phyloP scores from a whole-genome alignment of 768 basidiomycete species.

The Phlegmacium glaucopus region DNA sequence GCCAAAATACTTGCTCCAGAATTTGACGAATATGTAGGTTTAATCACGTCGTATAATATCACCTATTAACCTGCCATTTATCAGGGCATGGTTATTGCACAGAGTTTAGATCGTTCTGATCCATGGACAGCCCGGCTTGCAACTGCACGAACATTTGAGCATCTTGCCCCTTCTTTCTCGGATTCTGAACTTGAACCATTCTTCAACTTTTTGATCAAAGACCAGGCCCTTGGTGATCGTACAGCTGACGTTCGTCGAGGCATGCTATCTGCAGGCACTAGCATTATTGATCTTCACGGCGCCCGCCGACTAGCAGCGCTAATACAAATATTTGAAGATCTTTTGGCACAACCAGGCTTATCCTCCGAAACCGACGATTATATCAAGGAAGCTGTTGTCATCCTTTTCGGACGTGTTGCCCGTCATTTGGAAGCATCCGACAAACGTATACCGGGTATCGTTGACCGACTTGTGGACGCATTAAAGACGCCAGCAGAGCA shows the following conservation, averaged over 20 bases:
- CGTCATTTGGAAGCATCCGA: slow-evolving; percentile 81
- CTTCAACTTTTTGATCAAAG: slow-evolving; percentile 83
- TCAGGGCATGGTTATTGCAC: slow-evolving; percentile 91
- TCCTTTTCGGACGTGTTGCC: slow-evolving; percentile 90
- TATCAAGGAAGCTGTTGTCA: slow-evolving; percentile 93
- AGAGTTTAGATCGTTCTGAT: slow-evolving; percentile 82
- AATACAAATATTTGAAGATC: slow-evolving; percentile 78
- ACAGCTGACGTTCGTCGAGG: slow-evolving; percentile 75
- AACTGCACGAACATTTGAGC: slow-evolving; percentile 61
- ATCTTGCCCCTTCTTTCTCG: slow-evolving; percentile 64
- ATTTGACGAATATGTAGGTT: slow-evolving; percentile 85
- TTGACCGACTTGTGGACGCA: slow-evolving; percentile 83
- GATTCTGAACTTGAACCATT: slow-evolving; percentile 61
- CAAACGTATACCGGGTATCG: slow-evolving; percentile 72
- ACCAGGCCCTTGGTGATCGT: slow-evolving; percentile 86
- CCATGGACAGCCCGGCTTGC: slow-evolving; percentile 86
- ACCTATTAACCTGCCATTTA: neutral
- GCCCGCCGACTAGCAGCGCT: slow-evolving; percentile 65
- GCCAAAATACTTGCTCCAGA: slow-evolving; percentile 87
- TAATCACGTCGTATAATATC: neutral
- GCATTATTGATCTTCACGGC: slow-evolving; percentile 83
- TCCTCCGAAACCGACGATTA: slow-evolving; percentile 77
- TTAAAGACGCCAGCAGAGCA: slow-evolving; percentile 93
- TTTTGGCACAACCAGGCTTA: slow-evolving; percentile 53
- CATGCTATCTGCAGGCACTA: slow-evolving; percentile 84